Percentiles rank a stretch among this genome's conserved stretches.
Conservation (phyloP, 257 asterid genomes). For the Parsonsia alboflavescens region DNA sequence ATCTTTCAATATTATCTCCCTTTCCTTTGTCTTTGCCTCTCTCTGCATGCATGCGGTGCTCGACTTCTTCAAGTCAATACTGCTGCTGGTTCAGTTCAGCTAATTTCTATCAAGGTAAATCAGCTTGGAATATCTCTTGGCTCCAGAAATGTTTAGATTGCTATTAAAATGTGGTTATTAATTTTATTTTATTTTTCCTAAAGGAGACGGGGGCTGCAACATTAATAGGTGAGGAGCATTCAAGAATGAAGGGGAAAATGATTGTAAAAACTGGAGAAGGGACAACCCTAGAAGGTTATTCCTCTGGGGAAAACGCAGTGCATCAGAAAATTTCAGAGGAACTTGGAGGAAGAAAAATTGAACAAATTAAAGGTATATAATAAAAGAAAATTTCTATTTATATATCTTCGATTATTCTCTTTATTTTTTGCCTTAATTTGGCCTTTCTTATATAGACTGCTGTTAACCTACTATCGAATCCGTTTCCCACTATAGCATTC, state of each 20-base stretch:
- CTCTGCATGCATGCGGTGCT: slow-evolving; percentile 61
- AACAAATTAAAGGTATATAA: slow-evolving; percentile 21
- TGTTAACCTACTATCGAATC: too few species aligned
- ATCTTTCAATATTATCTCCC: slow-evolving; percentile 27
- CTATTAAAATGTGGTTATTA: not conserved
- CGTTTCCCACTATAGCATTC: too few species aligned
- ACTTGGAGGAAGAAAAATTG: slow-evolving; percentile 14
- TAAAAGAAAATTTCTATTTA: not conserved
- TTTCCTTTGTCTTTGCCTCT: slow-evolving; percentile 17
- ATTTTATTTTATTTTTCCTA: too few species aligned
- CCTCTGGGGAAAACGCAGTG: slow-evolving; percentile 6
- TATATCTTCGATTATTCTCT: too few species aligned
- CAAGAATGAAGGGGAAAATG: slow-evolving; percentile 3
- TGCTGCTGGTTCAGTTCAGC: slow-evolving; percentile 10
- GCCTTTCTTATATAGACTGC: too few species aligned
- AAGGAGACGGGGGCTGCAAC: slow-evolving; percentile 24
- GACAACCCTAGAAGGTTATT: not conserved
- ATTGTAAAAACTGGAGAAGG: slow-evolving; percentile 1
- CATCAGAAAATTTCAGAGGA: slow-evolving; percentile 17
- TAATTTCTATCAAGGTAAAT: slow-evolving; percentile 29
- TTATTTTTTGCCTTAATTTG: too few species aligned
- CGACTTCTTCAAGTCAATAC: slow-evolving; percentile 28
- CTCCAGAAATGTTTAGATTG: not conserved
- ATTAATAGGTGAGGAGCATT: not conserved
- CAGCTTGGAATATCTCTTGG: not conserved